Base-by-base conservation (phyloP, 139 green algal species). In the Nannochloris sp. region DNA sequence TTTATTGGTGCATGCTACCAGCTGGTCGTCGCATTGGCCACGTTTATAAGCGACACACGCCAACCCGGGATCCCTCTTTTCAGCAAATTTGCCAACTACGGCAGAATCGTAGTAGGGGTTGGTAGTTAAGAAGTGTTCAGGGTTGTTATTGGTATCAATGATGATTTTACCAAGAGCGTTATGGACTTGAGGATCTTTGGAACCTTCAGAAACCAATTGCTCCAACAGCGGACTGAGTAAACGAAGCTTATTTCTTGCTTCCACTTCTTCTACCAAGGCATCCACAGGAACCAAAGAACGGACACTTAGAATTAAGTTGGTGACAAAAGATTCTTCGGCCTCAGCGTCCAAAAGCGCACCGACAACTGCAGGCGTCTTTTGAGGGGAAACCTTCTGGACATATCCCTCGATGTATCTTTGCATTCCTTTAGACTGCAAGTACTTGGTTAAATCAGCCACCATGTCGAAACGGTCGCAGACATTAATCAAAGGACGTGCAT, bases 131-230 rank as follows among this genome's bases (percentile, higher is more conserved):
- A 99, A 99, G 82, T 99, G 95, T 81, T 99, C 95, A 1, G 95
- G 94, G 84, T 99, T 99, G 83, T 97, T 98, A 83, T 98, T 98
- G 67, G 87, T 89, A 73, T 99, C 95, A 47, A 99, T 93, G 78
- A 99, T 96, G 82, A 99, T 96, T 84, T 98, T 99, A 66, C 92
- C 90, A 64, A 99, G 81, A 13, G 94, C 94, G 71, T 98, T 97
- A 86, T 99, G 94, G 46, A 99, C 94, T 45, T 95, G 81, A 35
- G 90, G 82, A 81, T 99, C 94, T 59, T 79, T 77, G 35, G 54
- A 68, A 39, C 90, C 94, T 81, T 99, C 94, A 25, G 73, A 87
- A 58, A 99, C 95, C 33, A 99, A 82, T 73, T 98, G 90, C 83
- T 99, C 95, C 75, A 99, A 70, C 84, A 99, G 96, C 12, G 89